Evolutionary conservation across 805 yeast genomes (phyloP), one percentile per base, ranked within the genome.

Genomic region (Tetrapisispora namnaoensis): DNA sequence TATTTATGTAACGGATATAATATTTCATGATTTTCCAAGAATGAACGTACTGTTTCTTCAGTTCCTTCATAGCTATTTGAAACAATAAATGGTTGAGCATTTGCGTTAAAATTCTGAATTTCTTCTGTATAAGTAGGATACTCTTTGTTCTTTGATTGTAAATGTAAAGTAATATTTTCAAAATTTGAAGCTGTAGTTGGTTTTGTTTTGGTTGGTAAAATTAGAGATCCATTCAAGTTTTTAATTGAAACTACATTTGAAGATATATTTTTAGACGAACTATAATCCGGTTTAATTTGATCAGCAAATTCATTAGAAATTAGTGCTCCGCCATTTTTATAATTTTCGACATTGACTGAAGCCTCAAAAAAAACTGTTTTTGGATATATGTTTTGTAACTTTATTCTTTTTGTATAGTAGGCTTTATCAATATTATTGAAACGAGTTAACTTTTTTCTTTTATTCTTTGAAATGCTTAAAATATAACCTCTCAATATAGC

Each of bases 401-500:
- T 27, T 34, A 36, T 7, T 7, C 32, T 18, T 16, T 20, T 17
- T 24, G 18, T 24, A 5, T 35, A 37, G 22, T 37, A 13, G 5
- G 16, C 17, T 9, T 17, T 28, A 6, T 28, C 20, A 6, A 3
- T 10, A 14, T 17, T 20, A 13, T 22, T 38, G 13, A 27, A 32
- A 7, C 9, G 20, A 4, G 16, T 18, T 32, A 4, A 27, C 22
- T 27, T 24, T 7, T 44, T 36, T 8, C 37, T 35, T 17, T 14
- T 37, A 10, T n/a, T 22, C 44, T 74, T 70, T 1, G 85, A 76
- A 4, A 80, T 78, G 44, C 80, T 77, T 51, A 68, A 73, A 9
- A 90, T 75, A 55, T 87, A 85, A 28, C 82, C 82, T 49, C 90
- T 72, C 49, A 88, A 64, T 3, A 78, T 78, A 16, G 82, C 81